These are phyloP conservation scores for Fibroporia radiculosa DNA, from an alignment of 768 basidiomycete species.

Conservation along the genomic window DNA sequence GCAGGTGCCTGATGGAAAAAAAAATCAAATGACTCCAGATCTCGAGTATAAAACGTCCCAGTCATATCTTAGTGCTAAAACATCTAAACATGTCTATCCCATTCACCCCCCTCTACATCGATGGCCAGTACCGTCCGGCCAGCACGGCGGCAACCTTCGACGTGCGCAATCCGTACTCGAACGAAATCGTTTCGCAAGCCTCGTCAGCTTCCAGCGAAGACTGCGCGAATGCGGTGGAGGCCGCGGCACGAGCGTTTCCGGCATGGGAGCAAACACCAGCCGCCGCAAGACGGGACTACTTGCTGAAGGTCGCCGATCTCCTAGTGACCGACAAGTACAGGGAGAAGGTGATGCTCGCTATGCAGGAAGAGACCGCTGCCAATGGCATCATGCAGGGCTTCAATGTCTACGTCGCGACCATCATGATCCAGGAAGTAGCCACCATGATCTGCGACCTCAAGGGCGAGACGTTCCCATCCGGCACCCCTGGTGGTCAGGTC, in stretches of 20 bases:
- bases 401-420: constrained; percentile 20
- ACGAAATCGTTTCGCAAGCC: constrained; percentile 33
- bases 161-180: constrained; percentile 35
- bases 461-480: constrained; percentile 38
- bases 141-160: constrained; percentile 34
- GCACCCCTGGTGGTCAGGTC: constrained; percentile 35
- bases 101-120: constrained; percentile 30
- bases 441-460: constrained; percentile 29
- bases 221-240: constrained; percentile 30
- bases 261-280: constrained; percentile 37
- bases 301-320: constrained; percentile 42
- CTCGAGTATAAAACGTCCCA: too few species aligned
- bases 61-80: too few species aligned
- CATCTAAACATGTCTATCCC: too few species aligned
- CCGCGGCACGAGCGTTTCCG: constrained; percentile 37
- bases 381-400: constrained; percentile 12
- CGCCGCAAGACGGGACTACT: constrained; percentile 33
- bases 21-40: too few species aligned
- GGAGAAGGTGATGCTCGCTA: constrained; percentile 24
- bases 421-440: constrained; percentile 26
- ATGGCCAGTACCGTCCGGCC: constrained; percentile 30
- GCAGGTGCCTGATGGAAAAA: too few species aligned
- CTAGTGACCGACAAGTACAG: constrained; percentile 34
- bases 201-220: constrained; percentile 33
- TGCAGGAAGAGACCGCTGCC: constrained; percentile 33